phyloP scores from a whole-genome alignment of 2,329 filamentous ascomycete genomes.

The Exophiala mesophila region DNA sequence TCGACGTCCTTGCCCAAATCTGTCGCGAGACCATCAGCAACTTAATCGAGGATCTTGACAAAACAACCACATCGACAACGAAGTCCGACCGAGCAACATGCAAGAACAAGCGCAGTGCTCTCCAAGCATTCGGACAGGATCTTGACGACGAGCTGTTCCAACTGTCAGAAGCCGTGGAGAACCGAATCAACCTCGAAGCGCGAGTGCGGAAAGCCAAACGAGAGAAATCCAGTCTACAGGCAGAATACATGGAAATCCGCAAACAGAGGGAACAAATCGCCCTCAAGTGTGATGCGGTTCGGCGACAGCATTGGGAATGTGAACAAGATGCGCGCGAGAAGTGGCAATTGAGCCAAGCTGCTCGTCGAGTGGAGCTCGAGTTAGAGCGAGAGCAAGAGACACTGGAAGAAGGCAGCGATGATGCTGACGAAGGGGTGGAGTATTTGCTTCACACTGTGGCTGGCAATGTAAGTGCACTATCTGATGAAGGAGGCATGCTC shows the following conservation, averaged over 20 bases:
- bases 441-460: conserved; percentile 40
- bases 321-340: conserved; percentile 32
- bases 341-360: conserved; percentile 27
- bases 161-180: conserved; percentile 49
- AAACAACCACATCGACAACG: conserved; percentile 26
- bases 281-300: conserved; percentile 47
- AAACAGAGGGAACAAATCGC: conserved; percentile 46
- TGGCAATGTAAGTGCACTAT: conserved; percentile 37
- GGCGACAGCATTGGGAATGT: conserved; percentile 37
- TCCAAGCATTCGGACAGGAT: conserved; percentile 45
- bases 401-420: conserved; percentile 33
- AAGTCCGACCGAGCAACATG: conserved; percentile 21
- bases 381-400: conserved; percentile 38
- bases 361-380: conserved; percentile 40
- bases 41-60: conserved; percentile 42
- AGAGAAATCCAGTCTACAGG: conserved; percentile 43
- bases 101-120: conserved; percentile 43
- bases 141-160: conserved; percentile 48
- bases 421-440: conserved; percentile 34
- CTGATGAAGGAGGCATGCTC: conserved; percentile 39
- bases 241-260: conserved; percentile 45
- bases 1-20: conserved; percentile 49
- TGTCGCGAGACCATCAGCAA: conserved; percentile 47
- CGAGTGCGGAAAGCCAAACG: conserved; percentile 43
- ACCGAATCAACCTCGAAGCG: conserved; percentile 43